Conservation (phyloP, 768 basidiomycete genomes). For the Strobilomyces confusus region DNA sequence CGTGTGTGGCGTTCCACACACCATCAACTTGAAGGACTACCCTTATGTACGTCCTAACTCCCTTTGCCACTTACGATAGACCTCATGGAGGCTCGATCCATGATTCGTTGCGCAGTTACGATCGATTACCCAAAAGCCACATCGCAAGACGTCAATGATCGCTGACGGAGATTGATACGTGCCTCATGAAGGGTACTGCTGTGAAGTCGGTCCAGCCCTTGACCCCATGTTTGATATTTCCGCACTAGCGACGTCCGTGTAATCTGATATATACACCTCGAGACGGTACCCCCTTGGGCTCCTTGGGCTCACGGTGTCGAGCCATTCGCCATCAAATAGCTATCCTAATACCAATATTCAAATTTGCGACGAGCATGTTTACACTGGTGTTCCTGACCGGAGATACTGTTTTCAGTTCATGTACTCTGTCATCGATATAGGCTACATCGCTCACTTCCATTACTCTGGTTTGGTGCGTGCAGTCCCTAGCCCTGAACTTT, state of each 20-base stretch:
- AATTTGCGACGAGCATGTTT: neutral
- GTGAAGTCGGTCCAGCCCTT: neutral
- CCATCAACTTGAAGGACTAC: too few species aligned
- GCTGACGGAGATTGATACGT: neutral
- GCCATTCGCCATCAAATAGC: neutral
- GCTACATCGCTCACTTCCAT: neutral
- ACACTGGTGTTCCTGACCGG: neutral
- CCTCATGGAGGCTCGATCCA: neutral
- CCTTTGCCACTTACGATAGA: neutral
- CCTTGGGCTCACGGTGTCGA: neutral
- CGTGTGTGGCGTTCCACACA: neutral
- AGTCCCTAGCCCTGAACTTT: neutral
- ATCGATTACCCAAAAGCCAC: too few species aligned
- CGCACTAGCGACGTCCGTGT: neutral
- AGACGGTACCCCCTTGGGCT: neutral
- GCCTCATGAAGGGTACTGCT: neutral
- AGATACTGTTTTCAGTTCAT: neutral
- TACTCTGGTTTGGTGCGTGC: neutral
- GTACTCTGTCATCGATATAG: neutral
- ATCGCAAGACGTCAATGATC: neutral
- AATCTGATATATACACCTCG: neutral
- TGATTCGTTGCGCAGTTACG: neutral
- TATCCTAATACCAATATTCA: neutral
- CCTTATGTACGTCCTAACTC: neutral
- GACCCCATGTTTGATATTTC: neutral